These are phyloP conservation scores for Articulospora tetracladia DNA, from an alignment of 495 filamentous ascomycete species.

Conservation along the genomic window DNA sequence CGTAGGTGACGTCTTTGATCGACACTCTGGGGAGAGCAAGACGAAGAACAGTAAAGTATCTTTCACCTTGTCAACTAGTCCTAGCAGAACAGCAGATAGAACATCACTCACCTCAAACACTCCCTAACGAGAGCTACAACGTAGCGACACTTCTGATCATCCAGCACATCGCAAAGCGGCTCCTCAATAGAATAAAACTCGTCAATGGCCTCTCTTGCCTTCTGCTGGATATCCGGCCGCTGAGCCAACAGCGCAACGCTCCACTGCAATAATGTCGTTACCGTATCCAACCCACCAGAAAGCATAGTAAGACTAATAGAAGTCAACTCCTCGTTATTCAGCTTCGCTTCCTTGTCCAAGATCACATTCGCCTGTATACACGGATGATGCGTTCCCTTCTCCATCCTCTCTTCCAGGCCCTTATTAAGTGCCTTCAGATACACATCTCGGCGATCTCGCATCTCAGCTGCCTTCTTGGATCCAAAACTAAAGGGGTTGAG, in stretches of 20 bases:
- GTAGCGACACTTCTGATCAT: constrained; percentile 61
- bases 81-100: background rate
- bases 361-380: constrained; percentile 65
- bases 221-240: constrained; percentile 56
- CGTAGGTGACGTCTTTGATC: constrained; percentile 55
- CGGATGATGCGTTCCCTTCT: constrained; percentile 54
- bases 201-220: constrained; percentile 50
- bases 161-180: constrained; percentile 51
- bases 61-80: constrained; percentile 9
- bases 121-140: constrained; percentile 55
- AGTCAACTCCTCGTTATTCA: constrained; percentile 55
- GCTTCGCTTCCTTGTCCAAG: constrained; percentile 54
- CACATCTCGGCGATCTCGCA: constrained; percentile 55
- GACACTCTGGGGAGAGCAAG: constrained; percentile 58
- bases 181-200: constrained; percentile 48
- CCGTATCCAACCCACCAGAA: constrained; percentile 58
- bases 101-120: constrained; percentile 42
- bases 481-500: constrained; percentile 52
- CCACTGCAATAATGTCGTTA: constrained; percentile 61
- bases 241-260: constrained; percentile 54
- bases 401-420: constrained; percentile 53
- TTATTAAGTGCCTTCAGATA: constrained; percentile 50
- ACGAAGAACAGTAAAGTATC: constrained; percentile 56
- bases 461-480: constrained; percentile 48
- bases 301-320: constrained; percentile 62